Percentiles rank a stretch among this genome's conserved stretches.
These are phyloP conservation scores for Vicia villosa DNA, from an alignment of 306 rosid genomes.

Conservation along the genomic window DNA sequence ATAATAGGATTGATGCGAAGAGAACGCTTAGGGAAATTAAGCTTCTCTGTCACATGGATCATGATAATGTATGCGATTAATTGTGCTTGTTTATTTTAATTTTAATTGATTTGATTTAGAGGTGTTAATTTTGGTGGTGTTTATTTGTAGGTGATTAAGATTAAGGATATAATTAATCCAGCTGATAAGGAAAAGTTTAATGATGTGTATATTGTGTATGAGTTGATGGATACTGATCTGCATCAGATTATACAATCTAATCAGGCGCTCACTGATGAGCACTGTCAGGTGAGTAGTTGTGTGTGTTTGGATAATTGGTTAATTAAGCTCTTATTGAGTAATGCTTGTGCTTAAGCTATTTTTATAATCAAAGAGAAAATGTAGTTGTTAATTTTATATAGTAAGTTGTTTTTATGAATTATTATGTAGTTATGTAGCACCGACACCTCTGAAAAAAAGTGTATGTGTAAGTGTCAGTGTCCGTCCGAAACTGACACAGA, in stretches of 20 bases:
- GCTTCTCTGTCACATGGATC: conserved; percentile 73
- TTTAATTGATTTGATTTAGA: neutral
- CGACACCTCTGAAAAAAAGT: no score
- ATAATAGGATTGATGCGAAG: conserved; percentile 49
- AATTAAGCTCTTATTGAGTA: neutral
- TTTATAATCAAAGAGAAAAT: neutral
- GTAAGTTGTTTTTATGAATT: neutral
- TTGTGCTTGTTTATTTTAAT: no score
- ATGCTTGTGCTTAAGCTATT: neutral
- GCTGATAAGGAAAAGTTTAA: conserved; percentile 69
- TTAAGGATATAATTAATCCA: conserved; percentile 87
- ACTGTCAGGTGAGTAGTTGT: conserved; percentile 64
- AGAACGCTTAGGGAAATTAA: conserved; percentile 50
- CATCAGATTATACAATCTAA: conserved; percentile 83
- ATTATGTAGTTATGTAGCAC: neutral
- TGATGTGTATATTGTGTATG: conserved; percentile 89
- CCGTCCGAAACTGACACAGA: no score
- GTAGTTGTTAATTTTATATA: neutral
- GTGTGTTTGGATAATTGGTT: neutral
- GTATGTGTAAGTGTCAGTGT: no score
- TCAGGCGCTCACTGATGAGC: conserved; percentile 88
- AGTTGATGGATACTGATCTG: conserved; percentile 88
- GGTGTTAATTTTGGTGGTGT: neutral
- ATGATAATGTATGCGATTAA: conserved; percentile 73
- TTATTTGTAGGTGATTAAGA: conserved; percentile 64